These are phyloP conservation scores for Ceriops zippeliana DNA, from an alignment of 345 rosid genomes.

Conservation along the genomic window DNA sequence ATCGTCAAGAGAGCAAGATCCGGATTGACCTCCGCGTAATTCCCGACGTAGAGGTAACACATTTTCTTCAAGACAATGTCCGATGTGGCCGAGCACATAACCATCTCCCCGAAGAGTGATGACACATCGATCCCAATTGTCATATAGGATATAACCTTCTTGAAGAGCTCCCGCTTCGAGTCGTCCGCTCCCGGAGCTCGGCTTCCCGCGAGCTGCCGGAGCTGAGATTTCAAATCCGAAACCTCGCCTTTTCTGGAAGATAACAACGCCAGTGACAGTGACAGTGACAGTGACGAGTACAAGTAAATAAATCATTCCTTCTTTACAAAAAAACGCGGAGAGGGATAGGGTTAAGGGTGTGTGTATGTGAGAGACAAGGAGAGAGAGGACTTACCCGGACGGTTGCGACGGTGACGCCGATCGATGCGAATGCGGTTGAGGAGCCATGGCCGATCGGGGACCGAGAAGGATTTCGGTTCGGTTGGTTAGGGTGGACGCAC, in stretches of 20 bases:
- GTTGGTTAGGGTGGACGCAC: not conserved
- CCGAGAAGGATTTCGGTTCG: not conserved
- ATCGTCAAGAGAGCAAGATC: conserved; percentile 89
- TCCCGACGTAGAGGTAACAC: conserved; percentile 96
- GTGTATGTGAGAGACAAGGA: not conserved
- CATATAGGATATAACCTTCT: conserved; percentile 93
- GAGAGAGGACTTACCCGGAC: conserved; percentile 63
- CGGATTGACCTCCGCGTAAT: conserved; percentile 94
- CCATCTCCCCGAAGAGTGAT: conserved; percentile 94
- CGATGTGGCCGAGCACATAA: conserved; percentile 98
- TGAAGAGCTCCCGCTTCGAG: conserved; percentile 89
- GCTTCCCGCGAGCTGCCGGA: conserved; percentile 95
- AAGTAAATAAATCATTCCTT: not conserved
- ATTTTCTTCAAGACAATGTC: conserved; percentile 97
- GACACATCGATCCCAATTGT: conserved; percentile 94
- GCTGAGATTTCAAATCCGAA: conserved; percentile 84
- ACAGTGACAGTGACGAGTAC: not conserved
- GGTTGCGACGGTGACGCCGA: conserved; percentile 93
- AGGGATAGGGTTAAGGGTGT: not conserved
- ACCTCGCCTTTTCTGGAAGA: conserved; percentile 84
- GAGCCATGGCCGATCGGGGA: conserved; percentile 57
- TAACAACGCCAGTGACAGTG: not conserved
- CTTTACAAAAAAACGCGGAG: not conserved
- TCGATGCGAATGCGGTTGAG: conserved; percentile 76
- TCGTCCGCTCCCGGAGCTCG: conserved; percentile 92